phyloP scores from a whole-genome alignment of 768 basidiomycete genomes.

The Lactarius vividus region DNA sequence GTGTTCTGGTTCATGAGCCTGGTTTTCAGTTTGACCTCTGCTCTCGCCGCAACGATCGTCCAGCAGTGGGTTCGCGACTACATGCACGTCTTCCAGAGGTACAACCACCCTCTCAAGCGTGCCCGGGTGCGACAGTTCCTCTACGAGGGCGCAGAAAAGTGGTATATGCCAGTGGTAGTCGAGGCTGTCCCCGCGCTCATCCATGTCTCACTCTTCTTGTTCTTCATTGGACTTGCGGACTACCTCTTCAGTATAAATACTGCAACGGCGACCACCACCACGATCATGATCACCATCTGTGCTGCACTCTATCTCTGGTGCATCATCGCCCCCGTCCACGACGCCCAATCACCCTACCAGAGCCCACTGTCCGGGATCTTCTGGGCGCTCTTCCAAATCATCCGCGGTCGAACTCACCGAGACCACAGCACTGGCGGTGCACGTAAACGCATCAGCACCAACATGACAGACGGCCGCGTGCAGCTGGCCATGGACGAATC shows the following conservation, averaged over 20 bases:
- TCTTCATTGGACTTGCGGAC: slow-evolving; percentile 47
- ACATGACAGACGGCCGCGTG: slow-evolving; percentile 9
- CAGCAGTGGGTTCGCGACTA: background rate
- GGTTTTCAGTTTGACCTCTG: slow-evolving; percentile 41
- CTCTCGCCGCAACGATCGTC: slow-evolving; percentile 42
- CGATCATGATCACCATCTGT: slow-evolving; percentile 12
- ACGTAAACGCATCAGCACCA: slow-evolving; percentile 11
- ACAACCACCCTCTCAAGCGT: slow-evolving; percentile 34
- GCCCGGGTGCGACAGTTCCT: slow-evolving; percentile 42
- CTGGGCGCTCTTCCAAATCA: slow-evolving; percentile 14
- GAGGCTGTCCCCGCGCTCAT: slow-evolving; percentile 46
- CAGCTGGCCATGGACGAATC: slow-evolving; percentile 12
- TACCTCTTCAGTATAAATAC: slow-evolving; percentile 39
- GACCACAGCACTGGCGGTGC: slow-evolving; percentile 11
- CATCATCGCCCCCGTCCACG: slow-evolving; percentile 9
- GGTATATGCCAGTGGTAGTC: slow-evolving; percentile 42
- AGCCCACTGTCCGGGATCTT: slow-evolving; percentile 17
- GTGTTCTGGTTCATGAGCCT: slow-evolving; percentile 41
- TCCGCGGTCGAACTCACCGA: slow-evolving; percentile 13
- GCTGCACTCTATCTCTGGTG: slow-evolving; percentile 21
- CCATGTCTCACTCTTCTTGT: slow-evolving; percentile 31
- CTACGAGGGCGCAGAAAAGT: slow-evolving; percentile 39
- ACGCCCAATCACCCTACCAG: slow-evolving; percentile 20
- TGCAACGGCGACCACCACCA: slow-evolving; percentile 10
- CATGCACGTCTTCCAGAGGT: slow-evolving; percentile 32